Evolutionary conservation across 2,329 filamentous ascomycete species (phyloP).

Genomic region (Penicillium brevicompactum): DNA sequence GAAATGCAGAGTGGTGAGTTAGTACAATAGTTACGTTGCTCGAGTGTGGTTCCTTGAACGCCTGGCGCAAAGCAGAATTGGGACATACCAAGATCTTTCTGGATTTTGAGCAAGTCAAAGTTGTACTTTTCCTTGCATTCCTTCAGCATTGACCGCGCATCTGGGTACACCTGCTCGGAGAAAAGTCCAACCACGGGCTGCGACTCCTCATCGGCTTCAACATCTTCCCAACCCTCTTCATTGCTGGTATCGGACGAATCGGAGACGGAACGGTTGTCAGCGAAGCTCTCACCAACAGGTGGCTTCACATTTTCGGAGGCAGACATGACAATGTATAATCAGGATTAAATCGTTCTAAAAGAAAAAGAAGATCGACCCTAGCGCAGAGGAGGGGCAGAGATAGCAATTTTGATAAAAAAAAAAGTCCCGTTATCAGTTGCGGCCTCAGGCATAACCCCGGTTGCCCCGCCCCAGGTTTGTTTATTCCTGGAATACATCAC

Average conservation of each 20-base stretch:
- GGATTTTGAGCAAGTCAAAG: constrained; percentile 67
- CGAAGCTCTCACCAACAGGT: constrained; percentile 25
- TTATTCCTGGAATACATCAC: constrained; percentile 24
- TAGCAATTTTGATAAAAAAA: constrained; percentile 23
- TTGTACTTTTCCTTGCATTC: constrained; percentile 67
- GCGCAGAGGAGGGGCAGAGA: constrained; percentile 23
- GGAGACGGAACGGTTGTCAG: constrained; percentile 33
- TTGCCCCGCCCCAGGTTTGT: constrained; percentile 31
- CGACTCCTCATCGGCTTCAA: constrained; percentile 64
- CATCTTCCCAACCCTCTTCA: constrained; percentile 60
- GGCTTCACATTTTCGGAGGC: constrained; percentile 26
- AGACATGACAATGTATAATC: constrained; percentile 27
- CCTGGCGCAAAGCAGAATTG: constrained; percentile 3
- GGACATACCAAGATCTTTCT: constrained; percentile 53
- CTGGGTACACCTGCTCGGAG: constrained; percentile 66
- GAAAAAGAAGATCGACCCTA: neutral
- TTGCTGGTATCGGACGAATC: constrained; percentile 50
- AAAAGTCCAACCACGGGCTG: constrained; percentile 69
- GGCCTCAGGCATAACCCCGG: constrained; percentile 22
- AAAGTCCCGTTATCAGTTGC: constrained; percentile 24
- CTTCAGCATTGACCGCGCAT: constrained; percentile 65
- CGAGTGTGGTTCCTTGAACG: neutral
- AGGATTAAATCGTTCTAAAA: constrained; percentile 2
- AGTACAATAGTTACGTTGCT: constrained; percentile 17
- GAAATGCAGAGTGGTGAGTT: constrained; percentile 23